Base-by-base conservation (phyloP, 108 stramenopile genomes). In the Nitzschia sp. region DNA sequence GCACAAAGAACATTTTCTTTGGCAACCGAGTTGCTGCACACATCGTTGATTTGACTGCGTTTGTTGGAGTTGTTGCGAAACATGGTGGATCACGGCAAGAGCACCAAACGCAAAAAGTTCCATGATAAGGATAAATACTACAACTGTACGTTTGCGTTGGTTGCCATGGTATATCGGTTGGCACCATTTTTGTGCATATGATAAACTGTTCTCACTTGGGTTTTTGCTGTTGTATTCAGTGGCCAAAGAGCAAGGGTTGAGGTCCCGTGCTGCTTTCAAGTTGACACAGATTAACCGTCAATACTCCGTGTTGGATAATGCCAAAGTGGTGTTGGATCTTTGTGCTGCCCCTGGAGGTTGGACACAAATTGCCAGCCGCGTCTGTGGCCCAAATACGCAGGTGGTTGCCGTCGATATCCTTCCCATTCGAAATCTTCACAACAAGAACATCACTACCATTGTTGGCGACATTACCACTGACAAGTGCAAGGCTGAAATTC, bases 301-400 rank as follows among this genome's bases (percentile, higher is more conserved):
- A 75, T 96, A 90, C 83, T 81, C 88, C 37, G 71, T 98, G 26
- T 80, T 99, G 38, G 57, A 77, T 51, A 74, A 72, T 52, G 88
- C 96, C 25, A 83, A 82, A 42, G 90, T 94, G 7, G 86, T 94
- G 37, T 79, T 99, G 59, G 99, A 99, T 78, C 83, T 99, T 14
- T 99, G 99, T 79, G 99, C 97, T 17, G 99, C 99, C 21, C 99
- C 99, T 25, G 99, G 99, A 21, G 99, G 99, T 37, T 99, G 99
- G 99, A 89, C 95, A 22, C 99, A 99, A 79, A 95, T 99, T 10
- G 91, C 92, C 29, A 69, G 83, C 6, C 88, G 97, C 41, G 67
- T 80, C 59, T 67, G 81, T 54, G 73, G 75, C 37, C 50, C 60
- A 0, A 43, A 66, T 9, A 57, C 59, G 0, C 83, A 91, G 43